These are phyloP conservation scores for Lachnellula cervina DNA, from an alignment of 2,329 filamentous ascomycete species.

Conservation along the genomic window DNA sequence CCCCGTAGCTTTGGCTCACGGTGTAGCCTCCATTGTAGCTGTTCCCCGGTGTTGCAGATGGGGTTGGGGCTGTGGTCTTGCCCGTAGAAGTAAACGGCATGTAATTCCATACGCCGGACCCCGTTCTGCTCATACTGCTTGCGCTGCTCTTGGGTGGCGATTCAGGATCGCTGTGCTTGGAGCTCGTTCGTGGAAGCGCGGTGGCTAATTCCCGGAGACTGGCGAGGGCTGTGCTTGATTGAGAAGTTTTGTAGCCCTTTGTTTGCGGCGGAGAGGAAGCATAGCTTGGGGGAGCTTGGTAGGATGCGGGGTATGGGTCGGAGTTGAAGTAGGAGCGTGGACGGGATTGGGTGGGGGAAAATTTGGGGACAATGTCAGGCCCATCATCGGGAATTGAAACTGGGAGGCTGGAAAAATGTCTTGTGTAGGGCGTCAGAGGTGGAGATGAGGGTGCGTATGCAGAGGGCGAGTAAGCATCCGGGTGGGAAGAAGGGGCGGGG, in stretches of 20 bases:
- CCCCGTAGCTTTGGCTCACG: slow-evolving; percentile 15
- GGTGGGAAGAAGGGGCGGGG: slow-evolving; percentile 10
- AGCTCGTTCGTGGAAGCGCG: slow-evolving; percentile 19
- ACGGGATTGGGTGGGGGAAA: slow-evolving; percentile 57
- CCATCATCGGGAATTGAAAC: slow-evolving; percentile 41
- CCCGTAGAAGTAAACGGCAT: slow-evolving; percentile 25
- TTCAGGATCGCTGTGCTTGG: slow-evolving; percentile 8
- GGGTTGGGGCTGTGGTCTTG: slow-evolving; percentile 21
- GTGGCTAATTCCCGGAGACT: slow-evolving; percentile 26
- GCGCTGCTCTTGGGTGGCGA: slow-evolving; percentile 15
- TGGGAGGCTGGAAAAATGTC: slow-evolving; percentile 35
- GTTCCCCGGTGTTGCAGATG: slow-evolving; percentile 22
- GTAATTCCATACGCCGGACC: slow-evolving; percentile 27
- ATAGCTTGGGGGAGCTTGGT: slow-evolving; percentile 33
- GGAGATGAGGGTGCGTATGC: slow-evolving; percentile 24
- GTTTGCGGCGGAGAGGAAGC: slow-evolving; percentile 4
- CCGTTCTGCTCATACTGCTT: slow-evolving; percentile 19
- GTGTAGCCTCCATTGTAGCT: slow-evolving; percentile 17
- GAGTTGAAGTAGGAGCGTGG: slow-evolving; percentile 50
- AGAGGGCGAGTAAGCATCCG: slow-evolving; percentile 15
- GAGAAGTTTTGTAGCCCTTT: slow-evolving; percentile 1
- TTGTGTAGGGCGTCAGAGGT: slow-evolving; percentile 29
- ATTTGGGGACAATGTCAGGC: slow-evolving; percentile 59
- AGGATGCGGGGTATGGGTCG: slow-evolving; percentile 37
- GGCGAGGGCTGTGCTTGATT: slow-evolving; percentile 25